These are phyloP conservation scores for Domatiomyces catenatus DNA, from an alignment of 2,329 filamentous ascomycete genomes.

Conservation along the genomic window DNA sequence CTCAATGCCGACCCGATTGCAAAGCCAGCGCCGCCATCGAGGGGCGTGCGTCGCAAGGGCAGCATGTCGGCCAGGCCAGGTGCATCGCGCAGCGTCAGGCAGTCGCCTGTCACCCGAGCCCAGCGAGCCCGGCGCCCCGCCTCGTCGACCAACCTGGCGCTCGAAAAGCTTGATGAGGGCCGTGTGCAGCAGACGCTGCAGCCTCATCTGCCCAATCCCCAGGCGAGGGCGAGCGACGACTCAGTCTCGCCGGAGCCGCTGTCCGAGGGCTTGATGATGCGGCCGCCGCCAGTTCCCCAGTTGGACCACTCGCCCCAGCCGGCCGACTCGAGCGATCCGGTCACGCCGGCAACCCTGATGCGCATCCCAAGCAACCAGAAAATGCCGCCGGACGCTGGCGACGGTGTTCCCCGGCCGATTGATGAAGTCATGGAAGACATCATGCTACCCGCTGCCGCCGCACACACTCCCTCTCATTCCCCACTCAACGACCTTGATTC, in stretches of 20 bases:
- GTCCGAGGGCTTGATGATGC: constrained; percentile 36
- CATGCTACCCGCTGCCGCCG: constrained; percentile 57
- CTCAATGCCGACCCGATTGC: constrained; percentile 21
- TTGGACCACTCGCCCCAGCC: constrained; percentile 24
- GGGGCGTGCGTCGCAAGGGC: constrained; percentile 26
- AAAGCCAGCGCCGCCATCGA: constrained; percentile 22
- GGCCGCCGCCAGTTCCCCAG: constrained; percentile 30
- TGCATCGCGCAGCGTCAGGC: constrained; percentile 23
- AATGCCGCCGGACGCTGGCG: constrained; percentile 21
- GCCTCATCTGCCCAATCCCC: constrained; percentile 15
- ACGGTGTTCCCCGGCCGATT: constrained; percentile 29
- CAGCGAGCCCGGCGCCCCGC: constrained; percentile 24
- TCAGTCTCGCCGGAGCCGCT: constrained; percentile 36
- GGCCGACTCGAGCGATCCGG: constrained; percentile 36
- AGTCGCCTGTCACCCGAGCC: constrained; percentile 30
- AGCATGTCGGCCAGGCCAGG: constrained; percentile 22
- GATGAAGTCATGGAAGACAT: constrained; percentile 49
- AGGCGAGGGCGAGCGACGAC: constrained; percentile 24
- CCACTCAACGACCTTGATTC: background rate
- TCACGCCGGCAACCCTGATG: constrained; percentile 81
- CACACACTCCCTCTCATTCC: constrained; percentile 30
- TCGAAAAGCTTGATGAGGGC: constrained; percentile 22
- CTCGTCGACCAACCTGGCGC: constrained; percentile 11
- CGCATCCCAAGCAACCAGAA: constrained; percentile 41
- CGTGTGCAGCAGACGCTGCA: constrained; percentile 20